Evolutionary conservation across 1,284 basidiomycete genomes (phyloP), one percentile per base, ranked within the genome.

Genomic region (Leccinum subfulvum): DNA sequence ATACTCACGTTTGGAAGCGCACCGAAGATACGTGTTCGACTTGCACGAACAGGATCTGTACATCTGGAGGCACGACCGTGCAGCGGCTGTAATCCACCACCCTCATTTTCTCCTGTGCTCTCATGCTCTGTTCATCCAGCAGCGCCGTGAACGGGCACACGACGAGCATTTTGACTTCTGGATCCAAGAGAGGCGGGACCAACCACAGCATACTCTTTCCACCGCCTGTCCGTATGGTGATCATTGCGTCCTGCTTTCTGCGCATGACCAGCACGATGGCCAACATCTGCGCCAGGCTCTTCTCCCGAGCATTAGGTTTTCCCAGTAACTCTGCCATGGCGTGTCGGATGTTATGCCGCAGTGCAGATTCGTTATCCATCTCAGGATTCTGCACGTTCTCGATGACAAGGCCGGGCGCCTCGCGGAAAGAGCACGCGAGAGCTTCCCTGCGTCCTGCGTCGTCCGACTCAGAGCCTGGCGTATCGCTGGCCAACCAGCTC

Each of bases 141-240:
- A 64, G 53, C 0, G 13, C 21, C 3, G 5, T 41, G 57, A 58
- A 64, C 0, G 63, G 53, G 4, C 62, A 64, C 8, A 64, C 21
- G 0, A 64, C 62, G 2, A 63, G 33, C 4, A 57, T 62, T 11
- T 26, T 58, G 2, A 14, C 28, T 3, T 11, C 3, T 1, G 8
- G 2, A 2, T 26, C 9, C 1, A 58, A 26, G 3, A 57, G 28
- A 0, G 30, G 13, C 1, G 56, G 51, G 2, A 51, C 33, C 1
- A 26, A 16, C 63, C 62, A 64, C 3, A 64, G 47, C 41, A 64
- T 41, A 9, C 61, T 64, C n/a, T 64, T 64, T 1, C 62, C 62
- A 1, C 63, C 54, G 1, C 63, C 62, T 0, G 62, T 64, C 14
- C 4, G 14, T 14, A 60, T 41, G 3, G 59, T 63, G 3, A 64